These are phyloP conservation scores for Fusarium sp. DNA, from an alignment of 2,329 filamentous ascomycete species.

Conservation along the genomic window DNA sequence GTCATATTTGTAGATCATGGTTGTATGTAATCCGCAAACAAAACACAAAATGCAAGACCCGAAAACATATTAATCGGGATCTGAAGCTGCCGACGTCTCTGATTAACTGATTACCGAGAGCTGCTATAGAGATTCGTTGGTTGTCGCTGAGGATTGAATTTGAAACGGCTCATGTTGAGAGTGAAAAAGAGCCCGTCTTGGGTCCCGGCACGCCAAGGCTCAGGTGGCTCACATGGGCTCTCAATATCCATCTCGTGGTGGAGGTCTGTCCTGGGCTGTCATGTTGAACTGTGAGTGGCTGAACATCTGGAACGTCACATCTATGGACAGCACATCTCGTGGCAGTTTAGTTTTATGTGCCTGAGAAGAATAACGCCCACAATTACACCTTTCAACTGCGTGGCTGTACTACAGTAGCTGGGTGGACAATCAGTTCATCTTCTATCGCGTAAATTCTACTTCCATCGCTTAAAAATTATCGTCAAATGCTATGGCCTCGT, in stretches of 20 bases:
- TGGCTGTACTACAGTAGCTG: too few relatives aligned
- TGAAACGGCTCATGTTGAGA: slow-evolving; percentile 32
- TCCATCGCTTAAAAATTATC: slow-evolving; percentile 4
- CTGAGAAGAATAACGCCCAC: not conserved
- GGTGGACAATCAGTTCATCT: not conserved
- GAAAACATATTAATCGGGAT: slow-evolving; percentile 23
- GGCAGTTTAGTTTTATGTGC: not conserved
- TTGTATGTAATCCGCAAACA: slow-evolving; percentile 6
- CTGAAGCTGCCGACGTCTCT: slow-evolving; percentile 28
- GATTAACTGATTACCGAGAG: slow-evolving; percentile 1
- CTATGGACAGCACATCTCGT: slow-evolving; percentile 1
- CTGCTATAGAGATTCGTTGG: not conserved
- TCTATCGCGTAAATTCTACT: slow-evolving; percentile 4
- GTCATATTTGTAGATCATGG: slow-evolving; percentile 24
- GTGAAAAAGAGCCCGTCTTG: slow-evolving; percentile 14
- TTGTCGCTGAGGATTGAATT: slow-evolving; percentile 7
- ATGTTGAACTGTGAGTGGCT: not conserved
- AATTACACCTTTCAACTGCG: too few relatives aligned
- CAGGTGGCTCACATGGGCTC: slow-evolving; percentile 22
- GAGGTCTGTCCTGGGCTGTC: slow-evolving; percentile 12
- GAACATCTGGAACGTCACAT: not conserved
- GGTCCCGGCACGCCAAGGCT: slow-evolving; percentile 28
- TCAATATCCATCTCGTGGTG: slow-evolving; percentile 10
- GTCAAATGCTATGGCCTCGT: slow-evolving; percentile 29
- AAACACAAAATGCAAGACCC: slow-evolving; percentile 12